A percentile compares a stretch with the other conserved stretches of the same genome.
These are phyloP conservation scores for Trichoderma sp. DNA, from an alignment of 2,329 filamentous ascomycete genomes.

Conservation along the genomic window DNA sequence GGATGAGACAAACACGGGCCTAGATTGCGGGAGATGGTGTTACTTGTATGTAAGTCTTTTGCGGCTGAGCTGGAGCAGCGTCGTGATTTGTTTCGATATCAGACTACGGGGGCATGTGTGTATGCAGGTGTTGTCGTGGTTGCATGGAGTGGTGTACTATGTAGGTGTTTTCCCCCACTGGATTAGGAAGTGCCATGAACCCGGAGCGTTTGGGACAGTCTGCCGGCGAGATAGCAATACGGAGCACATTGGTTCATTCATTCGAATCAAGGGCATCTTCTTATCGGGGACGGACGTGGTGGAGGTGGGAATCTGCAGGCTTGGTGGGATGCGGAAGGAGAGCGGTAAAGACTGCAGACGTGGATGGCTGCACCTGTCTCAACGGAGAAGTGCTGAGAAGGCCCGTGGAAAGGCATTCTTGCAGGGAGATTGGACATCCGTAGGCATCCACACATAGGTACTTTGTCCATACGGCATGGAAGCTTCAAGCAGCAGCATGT, in stretches of 20 bases:
- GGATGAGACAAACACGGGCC: background rate
- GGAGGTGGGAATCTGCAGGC: background rate
- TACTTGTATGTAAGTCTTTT: background rate
- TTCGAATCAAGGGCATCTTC: background rate
- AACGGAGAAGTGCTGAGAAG: background rate
- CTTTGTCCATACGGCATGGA: background rate
- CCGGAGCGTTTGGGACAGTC: background rate
- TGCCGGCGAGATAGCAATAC: background rate
- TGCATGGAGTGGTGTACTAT: too few species aligned
- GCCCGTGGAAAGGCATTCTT: background rate
- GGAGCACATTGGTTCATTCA: background rate
- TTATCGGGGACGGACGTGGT: background rate
- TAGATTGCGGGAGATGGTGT: background rate
- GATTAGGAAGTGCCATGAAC: background rate
- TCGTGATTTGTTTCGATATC: background rate
- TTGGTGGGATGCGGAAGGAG: conserved; percentile 1
- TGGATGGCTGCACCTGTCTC: background rate
- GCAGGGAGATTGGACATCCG: background rate
- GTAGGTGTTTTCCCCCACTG: background rate
- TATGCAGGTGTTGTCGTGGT: background rate
- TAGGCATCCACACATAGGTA: background rate
- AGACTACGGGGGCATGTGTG: background rate
- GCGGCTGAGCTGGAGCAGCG: background rate
- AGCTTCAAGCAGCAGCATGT: too few species aligned
- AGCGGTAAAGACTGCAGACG: background rate